Conservation (phyloP, 2,329 filamentous ascomycete species). For the Diaporthe humulicola region DNA sequence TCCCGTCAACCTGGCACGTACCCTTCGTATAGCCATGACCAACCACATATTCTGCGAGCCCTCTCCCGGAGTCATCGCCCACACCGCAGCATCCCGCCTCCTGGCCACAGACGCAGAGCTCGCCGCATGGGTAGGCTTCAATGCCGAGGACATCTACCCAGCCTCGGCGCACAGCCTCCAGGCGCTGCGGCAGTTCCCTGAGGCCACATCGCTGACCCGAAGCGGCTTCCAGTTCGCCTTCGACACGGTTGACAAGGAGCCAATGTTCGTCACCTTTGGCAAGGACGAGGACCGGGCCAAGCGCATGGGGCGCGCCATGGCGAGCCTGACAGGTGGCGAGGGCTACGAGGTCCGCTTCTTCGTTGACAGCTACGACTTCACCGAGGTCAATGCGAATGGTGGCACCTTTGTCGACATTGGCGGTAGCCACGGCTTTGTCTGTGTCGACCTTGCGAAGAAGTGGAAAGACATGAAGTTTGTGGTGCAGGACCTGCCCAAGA, state of each 20-base stretch:
- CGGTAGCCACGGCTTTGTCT: slow-evolving; percentile 70
- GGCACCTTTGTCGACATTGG: slow-evolving; percentile 71
- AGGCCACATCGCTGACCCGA: slow-evolving; percentile 61
- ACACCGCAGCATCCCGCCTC: slow-evolving; percentile 66
- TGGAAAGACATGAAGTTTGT: slow-evolving; percentile 67
- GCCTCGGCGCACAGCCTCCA: slow-evolving; percentile 60
- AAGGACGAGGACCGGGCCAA: slow-evolving; percentile 61
- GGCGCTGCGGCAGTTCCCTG: slow-evolving; percentile 59
- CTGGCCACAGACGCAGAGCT: slow-evolving; percentile 63
- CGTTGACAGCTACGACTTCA: slow-evolving; percentile 67
- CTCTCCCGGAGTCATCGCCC: slow-evolving; percentile 62
- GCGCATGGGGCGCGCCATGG: slow-evolving; percentile 69
- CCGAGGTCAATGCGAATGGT: slow-evolving; percentile 55
- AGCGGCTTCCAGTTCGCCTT: slow-evolving; percentile 67
- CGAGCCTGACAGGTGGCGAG: slow-evolving; percentile 65
- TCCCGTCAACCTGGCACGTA: slow-evolving; percentile 62
- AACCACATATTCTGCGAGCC: slow-evolving; percentile 68
- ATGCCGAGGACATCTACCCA: slow-evolving; percentile 67
- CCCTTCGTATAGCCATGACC: slow-evolving; percentile 70
- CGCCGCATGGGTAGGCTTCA: slow-evolving; percentile 68
- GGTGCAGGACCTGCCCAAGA: slow-evolving; percentile 67
- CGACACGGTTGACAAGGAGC: slow-evolving; percentile 62
- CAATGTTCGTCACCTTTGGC: slow-evolving; percentile 67
- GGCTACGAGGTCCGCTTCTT: slow-evolving; percentile 68
- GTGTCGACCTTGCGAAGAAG: slow-evolving; percentile 64